These are phyloP conservation scores for Neonectria hederae DNA, from an alignment of 2,329 filamentous ascomycete species.

Conservation along the genomic window DNA sequence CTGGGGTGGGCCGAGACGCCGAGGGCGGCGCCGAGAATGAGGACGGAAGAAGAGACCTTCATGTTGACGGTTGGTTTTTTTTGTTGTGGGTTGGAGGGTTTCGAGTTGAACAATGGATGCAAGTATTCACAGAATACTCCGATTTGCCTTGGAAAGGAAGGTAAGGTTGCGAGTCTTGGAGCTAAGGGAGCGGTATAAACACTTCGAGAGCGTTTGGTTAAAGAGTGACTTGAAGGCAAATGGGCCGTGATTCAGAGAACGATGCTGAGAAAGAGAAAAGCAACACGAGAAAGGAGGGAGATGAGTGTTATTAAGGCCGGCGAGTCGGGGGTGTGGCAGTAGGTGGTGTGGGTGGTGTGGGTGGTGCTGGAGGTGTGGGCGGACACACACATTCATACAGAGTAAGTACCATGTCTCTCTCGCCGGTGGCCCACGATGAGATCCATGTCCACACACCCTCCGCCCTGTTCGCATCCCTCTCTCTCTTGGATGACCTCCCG, in stretches of 20 bases:
- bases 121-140: conserved; percentile 39
- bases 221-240: conserved; percentile 42
- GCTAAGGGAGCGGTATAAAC: conserved; percentile 41
- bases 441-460: conserved; percentile 1
- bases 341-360: conserved; percentile 17
- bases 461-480: background rate
- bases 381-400: background rate
- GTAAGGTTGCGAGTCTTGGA: conserved; percentile 26
- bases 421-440: background rate
- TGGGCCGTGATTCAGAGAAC: conserved; percentile 34
- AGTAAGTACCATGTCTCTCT: conserved; percentile 32
- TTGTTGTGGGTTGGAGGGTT: conserved; percentile 25
- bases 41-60: conserved; percentile 52
- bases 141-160: conserved; percentile 36
- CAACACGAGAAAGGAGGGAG: conserved; percentile 36
- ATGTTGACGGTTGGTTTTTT: conserved; percentile 43
- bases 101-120: background rate
- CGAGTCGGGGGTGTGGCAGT: conserved; percentile 38
- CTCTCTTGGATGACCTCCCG: background rate
- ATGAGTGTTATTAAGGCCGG: conserved; percentile 41
- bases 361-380: conserved; percentile 25
- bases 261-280: conserved; percentile 19
- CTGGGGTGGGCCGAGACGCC: conserved; percentile 55
- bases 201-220: conserved; percentile 33
- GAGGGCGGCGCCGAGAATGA: conserved; percentile 52